Conservation (phyloP, 495 filamentous ascomycete genomes). For the Annulohypoxylon moriforme region DNA sequence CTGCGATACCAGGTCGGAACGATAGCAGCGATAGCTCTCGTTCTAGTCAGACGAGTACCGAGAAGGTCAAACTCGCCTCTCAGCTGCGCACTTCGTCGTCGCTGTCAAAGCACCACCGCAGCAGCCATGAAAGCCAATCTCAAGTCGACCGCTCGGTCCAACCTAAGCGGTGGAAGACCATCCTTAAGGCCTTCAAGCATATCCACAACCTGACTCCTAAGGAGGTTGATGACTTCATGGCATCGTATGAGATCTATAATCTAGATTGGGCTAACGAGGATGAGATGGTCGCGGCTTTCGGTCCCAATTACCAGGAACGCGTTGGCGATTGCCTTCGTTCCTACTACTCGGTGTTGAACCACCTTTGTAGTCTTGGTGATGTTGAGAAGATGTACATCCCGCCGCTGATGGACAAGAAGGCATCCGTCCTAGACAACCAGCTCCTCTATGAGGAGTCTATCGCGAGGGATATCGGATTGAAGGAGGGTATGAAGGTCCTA, state of each 20-base stretch:
- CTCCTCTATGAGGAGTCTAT: constrained; percentile 71
- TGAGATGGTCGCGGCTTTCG: constrained; percentile 67
- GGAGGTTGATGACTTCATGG: constrained; percentile 73
- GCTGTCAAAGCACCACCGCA: constrained; percentile 15
- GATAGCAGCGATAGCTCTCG: constrained; percentile 51
- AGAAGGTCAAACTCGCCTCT: constrained; percentile 42
- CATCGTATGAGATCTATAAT: constrained; percentile 74
- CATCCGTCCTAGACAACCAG: constrained; percentile 64
- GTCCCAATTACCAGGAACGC: constrained; percentile 67
- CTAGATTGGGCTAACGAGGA: constrained; percentile 71
- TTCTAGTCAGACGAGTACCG: constrained; percentile 44
- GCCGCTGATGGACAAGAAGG: constrained; percentile 68
- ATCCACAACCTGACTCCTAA: constrained; percentile 66
- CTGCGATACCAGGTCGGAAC: constrained; percentile 42
- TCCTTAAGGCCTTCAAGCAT: constrained; percentile 67
- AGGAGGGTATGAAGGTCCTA: constrained; percentile 62
- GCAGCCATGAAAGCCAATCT: constrained; percentile 36
- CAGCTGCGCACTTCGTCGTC: constrained; percentile 32
- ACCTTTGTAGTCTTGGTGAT: constrained; percentile 72
- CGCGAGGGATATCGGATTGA: constrained; percentile 63
- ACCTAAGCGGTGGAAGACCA: constrained; percentile 65
- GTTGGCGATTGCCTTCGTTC: constrained; percentile 69
- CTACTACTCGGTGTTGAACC: constrained; percentile 73
- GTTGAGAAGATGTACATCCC: constrained; percentile 79
- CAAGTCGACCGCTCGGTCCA: constrained; percentile 60